Percentiles rank a stretch among this genome's conserved stretches.
Evolutionary conservation across 805 yeast species (phyloP).

Genomic region (Kluyveromyces starmeri): DNA sequence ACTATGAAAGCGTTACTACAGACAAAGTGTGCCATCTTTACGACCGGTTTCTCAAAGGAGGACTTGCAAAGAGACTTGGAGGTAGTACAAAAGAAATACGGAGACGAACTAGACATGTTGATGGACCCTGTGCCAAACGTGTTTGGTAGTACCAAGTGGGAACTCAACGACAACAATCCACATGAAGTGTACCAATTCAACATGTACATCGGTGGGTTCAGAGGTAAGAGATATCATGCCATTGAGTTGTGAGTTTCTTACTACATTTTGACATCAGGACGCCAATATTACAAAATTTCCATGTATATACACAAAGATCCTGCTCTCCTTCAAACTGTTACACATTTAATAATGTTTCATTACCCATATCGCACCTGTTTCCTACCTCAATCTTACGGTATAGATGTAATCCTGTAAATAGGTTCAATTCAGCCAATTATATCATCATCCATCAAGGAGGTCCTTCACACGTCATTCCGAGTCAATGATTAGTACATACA

Average conservation of each 20-base stretch:
- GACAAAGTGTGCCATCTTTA: constrained; percentile 84
- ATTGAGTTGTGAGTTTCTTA: constrained; percentile 27
- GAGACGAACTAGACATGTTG: constrained; percentile 71
- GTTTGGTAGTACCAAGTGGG: constrained; percentile 88
- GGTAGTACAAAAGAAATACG: constrained; percentile 58
- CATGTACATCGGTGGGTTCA: constrained; percentile 79
- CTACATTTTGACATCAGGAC: not conserved
- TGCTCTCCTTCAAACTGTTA: no score
- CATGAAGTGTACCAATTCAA: constrained; percentile 91
- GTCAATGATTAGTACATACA: no score
- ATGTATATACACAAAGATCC: no score
- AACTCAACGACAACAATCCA: constrained; percentile 83
- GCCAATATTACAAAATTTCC: not conserved
- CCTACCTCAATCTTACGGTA: no score
- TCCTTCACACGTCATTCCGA: no score
- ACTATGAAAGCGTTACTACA: constrained; percentile 81
- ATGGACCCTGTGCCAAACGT: constrained; percentile 64
- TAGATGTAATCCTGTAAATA: no score
- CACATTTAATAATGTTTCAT: no score
- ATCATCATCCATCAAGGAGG: no score
- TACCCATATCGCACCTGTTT: no score
- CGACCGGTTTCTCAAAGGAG: constrained; percentile 78
- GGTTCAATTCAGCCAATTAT: no score
- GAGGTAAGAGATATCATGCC: constrained; percentile 97
- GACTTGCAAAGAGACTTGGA: constrained; percentile 64